phyloP scores from a whole-genome alignment of 2,329 filamentous ascomycete species.

The Aspergillus intermedius region DNA sequence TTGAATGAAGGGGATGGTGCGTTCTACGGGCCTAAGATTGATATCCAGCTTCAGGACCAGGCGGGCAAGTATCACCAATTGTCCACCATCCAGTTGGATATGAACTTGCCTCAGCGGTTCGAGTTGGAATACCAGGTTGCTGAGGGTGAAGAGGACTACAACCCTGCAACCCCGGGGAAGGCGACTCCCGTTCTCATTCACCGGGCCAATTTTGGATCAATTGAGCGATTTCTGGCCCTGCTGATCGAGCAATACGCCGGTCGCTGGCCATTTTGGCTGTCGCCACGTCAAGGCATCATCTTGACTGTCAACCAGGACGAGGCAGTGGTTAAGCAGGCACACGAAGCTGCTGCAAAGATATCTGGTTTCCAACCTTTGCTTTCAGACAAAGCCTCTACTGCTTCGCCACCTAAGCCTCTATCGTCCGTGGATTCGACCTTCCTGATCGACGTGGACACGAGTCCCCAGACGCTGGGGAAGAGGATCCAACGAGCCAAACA shows the following conservation, averaged over 20 bases:
- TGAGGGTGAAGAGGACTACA: conserved; percentile 36
- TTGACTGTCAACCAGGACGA: conserved; percentile 61
- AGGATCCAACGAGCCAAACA: conserved; percentile 67
- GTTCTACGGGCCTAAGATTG: conserved; percentile 89
- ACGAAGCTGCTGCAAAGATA: conserved; percentile 47
- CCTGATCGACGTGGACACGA: conserved; percentile 64
- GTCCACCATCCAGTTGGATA: conserved; percentile 82
- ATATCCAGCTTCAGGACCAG: conserved; percentile 72
- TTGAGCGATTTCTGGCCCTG: conserved; percentile 78
- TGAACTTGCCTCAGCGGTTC: conserved; percentile 80
- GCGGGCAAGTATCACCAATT: conserved; percentile 83
- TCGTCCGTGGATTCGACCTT: conserved; percentile 55
- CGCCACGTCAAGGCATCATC: conserved; percentile 69
- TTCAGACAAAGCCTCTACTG: conserved; percentile 15
- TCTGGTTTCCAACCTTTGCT: conserved; percentile 32
- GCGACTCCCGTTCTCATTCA: conserved; percentile 75
- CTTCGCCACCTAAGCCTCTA: conserved; percentile 27
- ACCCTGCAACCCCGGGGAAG: conserved; percentile 44
- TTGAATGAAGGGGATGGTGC: conserved; percentile 77
- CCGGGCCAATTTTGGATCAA: conserved; percentile 73
- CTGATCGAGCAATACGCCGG: conserved; percentile 77
- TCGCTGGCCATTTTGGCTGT: conserved; percentile 82
- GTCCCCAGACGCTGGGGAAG: conserved; percentile 54
- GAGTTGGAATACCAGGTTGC: conserved; percentile 62
- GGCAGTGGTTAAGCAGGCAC: conserved; percentile 39